Evolutionary conservation across 768 basidiomycete genomes (phyloP).

Genomic region (Leccinum rimulosum): DNA sequence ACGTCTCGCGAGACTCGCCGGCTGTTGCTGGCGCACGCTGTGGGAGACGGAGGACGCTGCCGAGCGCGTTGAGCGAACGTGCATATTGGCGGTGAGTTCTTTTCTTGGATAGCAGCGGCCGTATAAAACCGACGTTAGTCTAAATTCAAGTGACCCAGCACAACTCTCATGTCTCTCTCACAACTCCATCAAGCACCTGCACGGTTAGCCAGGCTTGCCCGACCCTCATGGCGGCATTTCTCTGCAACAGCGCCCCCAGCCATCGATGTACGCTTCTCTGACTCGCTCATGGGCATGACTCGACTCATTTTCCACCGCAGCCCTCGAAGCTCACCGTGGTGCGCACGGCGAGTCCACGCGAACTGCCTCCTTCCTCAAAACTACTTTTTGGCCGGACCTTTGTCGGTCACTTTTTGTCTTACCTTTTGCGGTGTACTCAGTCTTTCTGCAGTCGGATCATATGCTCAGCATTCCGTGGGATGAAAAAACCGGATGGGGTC

Average conservation of each 20-base stretch:
- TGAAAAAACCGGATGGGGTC: conserved; percentile 70
- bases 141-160: neutral
- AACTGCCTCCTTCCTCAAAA: conserved; percentile 59
- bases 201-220: conserved; percentile 12
- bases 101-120: neutral
- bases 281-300: neutral
- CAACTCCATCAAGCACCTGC: conserved; percentile 9
- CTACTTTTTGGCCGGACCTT: conserved; percentile 87
- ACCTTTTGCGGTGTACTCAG: conserved; percentile 10
- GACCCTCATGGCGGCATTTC: conserved; percentile 14
- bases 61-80: conserved; percentile 21
- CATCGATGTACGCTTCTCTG: conserved; percentile 46
- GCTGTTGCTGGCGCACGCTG: conserved; percentile 23
- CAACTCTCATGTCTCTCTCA: conserved; percentile 19
- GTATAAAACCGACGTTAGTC: conserved; percentile 24
- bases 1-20: conserved; percentile 47
- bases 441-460: conserved; percentile 64
- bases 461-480: conserved; percentile 83
- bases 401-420: conserved; percentile 40
- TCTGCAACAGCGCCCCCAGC: conserved; percentile 25
- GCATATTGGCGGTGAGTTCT: neutral
- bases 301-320: conserved; percentile 32
- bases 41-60: conserved; percentile 22
- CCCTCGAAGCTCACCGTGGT: conserved; percentile 50
- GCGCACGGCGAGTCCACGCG: conserved; percentile 50